phyloP scores from a whole-genome alignment of 2,329 filamentous ascomycete species.

The Coniochaeta prunicola region DNA sequence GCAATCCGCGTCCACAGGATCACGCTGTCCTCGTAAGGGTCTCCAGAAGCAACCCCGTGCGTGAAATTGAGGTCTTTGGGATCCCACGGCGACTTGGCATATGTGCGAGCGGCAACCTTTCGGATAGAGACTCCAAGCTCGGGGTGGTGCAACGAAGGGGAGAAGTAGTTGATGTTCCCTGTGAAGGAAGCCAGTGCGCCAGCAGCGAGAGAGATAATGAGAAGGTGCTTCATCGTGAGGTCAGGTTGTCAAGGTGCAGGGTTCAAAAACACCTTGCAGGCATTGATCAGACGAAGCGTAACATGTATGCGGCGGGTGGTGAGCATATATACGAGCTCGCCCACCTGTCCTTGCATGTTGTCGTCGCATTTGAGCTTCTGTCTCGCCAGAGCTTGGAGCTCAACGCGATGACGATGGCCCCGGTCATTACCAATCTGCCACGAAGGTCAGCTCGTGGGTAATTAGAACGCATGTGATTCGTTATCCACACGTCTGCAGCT shows the following conservation, averaged over 20 bases:
- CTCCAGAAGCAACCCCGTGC: slow-evolving; percentile 45
- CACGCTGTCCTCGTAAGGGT: slow-evolving; percentile 45
- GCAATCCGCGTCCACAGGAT: slow-evolving; percentile 39
- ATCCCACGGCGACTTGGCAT: slow-evolving; percentile 30
- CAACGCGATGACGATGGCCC: not conserved
- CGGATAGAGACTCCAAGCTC: slow-evolving; percentile 48
- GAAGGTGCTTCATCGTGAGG: not conserved
- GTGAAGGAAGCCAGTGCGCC: slow-evolving; percentile 9
- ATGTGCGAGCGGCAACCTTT: slow-evolving; percentile 46
- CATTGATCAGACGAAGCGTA: not conserved
- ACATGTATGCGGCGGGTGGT: not conserved
- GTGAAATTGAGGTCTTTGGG: slow-evolving; percentile 47
- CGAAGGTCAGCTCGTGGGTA: not conserved
- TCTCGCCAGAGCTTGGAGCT: not conserved
- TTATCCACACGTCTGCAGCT: too few relatives aligned
- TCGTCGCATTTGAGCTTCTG: not conserved
- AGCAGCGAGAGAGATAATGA: not conserved
- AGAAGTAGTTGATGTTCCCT: slow-evolving; percentile 50
- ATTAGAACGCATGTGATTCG: not conserved
- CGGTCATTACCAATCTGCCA: not conserved
- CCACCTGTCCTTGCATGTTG: not conserved
- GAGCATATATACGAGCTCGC: not conserved
- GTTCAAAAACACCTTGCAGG: not conserved
- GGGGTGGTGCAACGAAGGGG: slow-evolving; percentile 49
- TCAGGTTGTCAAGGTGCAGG: not conserved